Evolutionary conservation across 202 grass and related monocot genomes (phyloP).

Genomic region (Musa balbisiana): DNA sequence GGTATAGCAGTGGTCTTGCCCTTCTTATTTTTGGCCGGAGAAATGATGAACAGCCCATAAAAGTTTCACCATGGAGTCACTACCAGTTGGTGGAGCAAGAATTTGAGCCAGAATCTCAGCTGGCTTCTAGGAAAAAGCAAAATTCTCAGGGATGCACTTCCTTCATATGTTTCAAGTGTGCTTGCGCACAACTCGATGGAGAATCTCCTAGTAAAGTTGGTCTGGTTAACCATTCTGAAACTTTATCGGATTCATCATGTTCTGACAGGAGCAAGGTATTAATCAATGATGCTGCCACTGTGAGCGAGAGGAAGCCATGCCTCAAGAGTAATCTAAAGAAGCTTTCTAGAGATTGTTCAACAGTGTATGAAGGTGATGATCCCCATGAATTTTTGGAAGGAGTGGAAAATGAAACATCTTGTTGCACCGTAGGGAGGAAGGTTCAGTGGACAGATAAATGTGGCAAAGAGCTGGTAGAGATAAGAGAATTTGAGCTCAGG

Average conservation of each 20-base stretch:
- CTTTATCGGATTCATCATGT: slow-evolving; percentile 31
- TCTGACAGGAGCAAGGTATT: slow-evolving; percentile 29
- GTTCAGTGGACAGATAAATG: slow-evolving; percentile 20
- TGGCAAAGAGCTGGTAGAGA: slow-evolving; percentile 22
- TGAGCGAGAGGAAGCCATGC: slow-evolving; percentile 49
- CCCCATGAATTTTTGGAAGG: slow-evolving; percentile 59
- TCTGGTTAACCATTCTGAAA: slow-evolving; percentile 26
- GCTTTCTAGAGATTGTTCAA: slow-evolving; percentile 50
- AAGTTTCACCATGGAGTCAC: slow-evolving; percentile 65
- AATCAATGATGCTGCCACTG: slow-evolving; percentile 23
- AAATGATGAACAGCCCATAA: slow-evolving; percentile 68
- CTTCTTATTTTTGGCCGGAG: slow-evolving; percentile 75
- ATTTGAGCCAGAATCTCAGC: slow-evolving; percentile 37
- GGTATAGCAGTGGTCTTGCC: slow-evolving; percentile 82
- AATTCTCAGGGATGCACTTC: slow-evolving; percentile 46
- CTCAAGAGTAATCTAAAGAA: slow-evolving; percentile 78
- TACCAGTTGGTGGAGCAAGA: slow-evolving; percentile 62
- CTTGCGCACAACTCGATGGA: slow-evolving; percentile 39
- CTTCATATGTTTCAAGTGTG: slow-evolving; percentile 72
- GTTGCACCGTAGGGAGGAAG: slow-evolving; percentile 2
- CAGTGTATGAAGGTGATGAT: slow-evolving; percentile 46
- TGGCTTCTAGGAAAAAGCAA: slow-evolving; percentile 47
- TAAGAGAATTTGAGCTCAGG: slow-evolving; percentile 20
- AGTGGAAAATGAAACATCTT: slow-evolving; percentile 36
- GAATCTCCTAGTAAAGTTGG: slow-evolving; percentile 37